These are phyloP conservation scores for Aspergillus sp. DNA, from an alignment of 2,329 filamentous ascomycete genomes.

Conservation along the genomic window DNA sequence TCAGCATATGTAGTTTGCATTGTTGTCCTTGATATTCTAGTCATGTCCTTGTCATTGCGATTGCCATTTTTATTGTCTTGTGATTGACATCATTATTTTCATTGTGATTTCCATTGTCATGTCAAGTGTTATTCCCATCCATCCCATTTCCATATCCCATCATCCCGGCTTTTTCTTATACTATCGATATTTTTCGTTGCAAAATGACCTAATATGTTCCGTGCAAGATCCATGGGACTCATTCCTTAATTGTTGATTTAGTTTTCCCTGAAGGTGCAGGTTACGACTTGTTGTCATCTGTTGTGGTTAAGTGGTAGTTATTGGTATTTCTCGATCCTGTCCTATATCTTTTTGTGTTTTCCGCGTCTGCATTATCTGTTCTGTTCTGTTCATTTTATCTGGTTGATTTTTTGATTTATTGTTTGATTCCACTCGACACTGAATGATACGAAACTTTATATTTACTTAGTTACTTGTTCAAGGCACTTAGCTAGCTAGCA, in stretches of 20 bases:
- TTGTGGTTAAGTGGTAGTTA: too few relatives aligned
- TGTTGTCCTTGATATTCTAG: too few relatives aligned
- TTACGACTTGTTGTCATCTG: background rate
- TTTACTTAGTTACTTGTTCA: background rate
- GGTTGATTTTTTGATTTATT: background rate
- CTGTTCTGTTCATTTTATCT: too few relatives aligned
- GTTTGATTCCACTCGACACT: background rate
- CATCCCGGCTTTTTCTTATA: background rate
- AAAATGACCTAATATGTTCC: background rate
- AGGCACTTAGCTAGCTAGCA: too few relatives aligned
- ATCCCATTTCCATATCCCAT: background rate
- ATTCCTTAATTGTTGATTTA: too few relatives aligned
- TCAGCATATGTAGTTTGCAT: constrained; percentile 15
- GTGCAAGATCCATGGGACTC: too few relatives aligned
- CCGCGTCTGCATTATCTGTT: too few relatives aligned
- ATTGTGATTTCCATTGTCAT: background rate
- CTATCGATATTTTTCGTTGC: background rate
- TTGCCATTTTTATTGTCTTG: too few relatives aligned
- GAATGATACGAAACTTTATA: background rate
- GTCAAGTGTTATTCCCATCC: background rate
- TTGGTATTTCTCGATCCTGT: background rate
- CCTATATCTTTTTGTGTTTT: background rate
- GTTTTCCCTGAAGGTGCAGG: background rate
- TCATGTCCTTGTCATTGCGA: too few relatives aligned
- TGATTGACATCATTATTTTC: too few relatives aligned